Conservation (phyloP, 2,329 filamentous ascomycete genomes). For the Penicillium expansum region DNA sequence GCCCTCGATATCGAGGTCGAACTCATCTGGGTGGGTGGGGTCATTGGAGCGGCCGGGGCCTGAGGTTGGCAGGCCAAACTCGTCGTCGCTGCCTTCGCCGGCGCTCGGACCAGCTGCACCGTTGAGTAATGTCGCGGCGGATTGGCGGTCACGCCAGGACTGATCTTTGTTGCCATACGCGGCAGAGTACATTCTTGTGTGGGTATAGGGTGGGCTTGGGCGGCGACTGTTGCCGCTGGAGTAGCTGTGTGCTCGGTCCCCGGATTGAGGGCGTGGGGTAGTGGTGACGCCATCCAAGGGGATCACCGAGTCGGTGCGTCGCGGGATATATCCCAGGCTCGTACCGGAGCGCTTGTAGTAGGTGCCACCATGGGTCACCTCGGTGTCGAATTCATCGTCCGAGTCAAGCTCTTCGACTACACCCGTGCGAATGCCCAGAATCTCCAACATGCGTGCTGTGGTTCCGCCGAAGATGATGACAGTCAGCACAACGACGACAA, state of each 20-base stretch:
- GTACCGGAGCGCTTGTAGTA: slow-evolving; percentile 78
- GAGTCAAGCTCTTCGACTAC: slow-evolving; percentile 97
- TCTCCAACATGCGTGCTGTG: slow-evolving; percentile 95
- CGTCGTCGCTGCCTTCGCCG: slow-evolving; percentile 48
- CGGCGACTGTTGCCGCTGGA: slow-evolving; percentile 58
- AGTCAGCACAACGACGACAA: slow-evolving; percentile 94
- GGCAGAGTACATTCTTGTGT: slow-evolving; percentile 51
- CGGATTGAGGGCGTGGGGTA: slow-evolving; percentile 32
- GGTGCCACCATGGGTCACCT: slow-evolving; percentile 66
- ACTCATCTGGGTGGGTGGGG: slow-evolving; percentile 29
- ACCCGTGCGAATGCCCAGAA: slow-evolving; percentile 90
- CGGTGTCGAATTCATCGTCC: slow-evolving; percentile 98
- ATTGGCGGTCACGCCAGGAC: slow-evolving; percentile 41
- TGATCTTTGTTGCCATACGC: slow-evolving; percentile 49
- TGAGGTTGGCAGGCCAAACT: slow-evolving; percentile 45
- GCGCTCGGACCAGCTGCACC: slow-evolving; percentile 24
- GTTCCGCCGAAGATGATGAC: slow-evolving; percentile 99
- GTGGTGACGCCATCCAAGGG: slow-evolving; percentile 50
- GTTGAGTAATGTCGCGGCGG: slow-evolving; percentile 53
- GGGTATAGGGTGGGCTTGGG: slow-evolving; percentile 50
- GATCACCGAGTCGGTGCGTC: slow-evolving; percentile 59
- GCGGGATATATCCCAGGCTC: slow-evolving; percentile 74
- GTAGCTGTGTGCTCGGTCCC: slow-evolving; percentile 45
- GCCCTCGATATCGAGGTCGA: slow-evolving; percentile 41
- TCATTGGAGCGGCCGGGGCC: slow-evolving; percentile 43